Base-by-base conservation (phyloP, 768 basidiomycete species). In the Suillus discolor region DNA sequence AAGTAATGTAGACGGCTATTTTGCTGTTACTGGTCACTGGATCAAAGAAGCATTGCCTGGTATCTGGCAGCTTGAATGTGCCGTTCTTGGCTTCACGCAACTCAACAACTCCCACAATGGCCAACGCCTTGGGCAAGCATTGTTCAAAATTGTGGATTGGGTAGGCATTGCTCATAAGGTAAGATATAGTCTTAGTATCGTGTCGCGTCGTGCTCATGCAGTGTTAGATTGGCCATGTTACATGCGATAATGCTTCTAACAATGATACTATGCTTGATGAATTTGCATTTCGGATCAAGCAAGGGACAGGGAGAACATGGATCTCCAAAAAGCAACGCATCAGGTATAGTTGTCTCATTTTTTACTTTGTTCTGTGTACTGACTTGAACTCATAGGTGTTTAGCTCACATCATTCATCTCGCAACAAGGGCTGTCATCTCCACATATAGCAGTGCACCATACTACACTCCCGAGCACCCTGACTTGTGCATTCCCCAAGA, bases 51-150 rank as follows among this genome's bases (percentile, higher is more conserved):
- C 23, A 62, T 66, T 64, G 36, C 54, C 18, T 44, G 64, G 6
- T 0, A 18, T 63, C 13, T 82, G 78, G 79, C 63, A 64, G n/a
- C 69, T 79, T 13, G 53, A 79, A 23, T 65, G 42, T 8, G 73
- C 77, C 0, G 69, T 84, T 2, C 53, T 82, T 1, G 78, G 77
- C 0, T 83, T 82, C 36, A 71, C 73, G 2, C 72, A 66, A 18
- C 65, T 84, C 54, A 83, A 83, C 66, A 74, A 71, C 13, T 64
- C 77, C 1, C 82, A 84, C 61, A 73, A 76, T 62, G 81, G 81
- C 0, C 25, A 62, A 23, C 71, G 70, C 0, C 73, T 81, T 1
- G 77, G 79, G 2, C 76, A 76, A 62, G 79, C 79, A 0, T 67
- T 83, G 5, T 82, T n/a, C n/a, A n/a, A n/a, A n/a, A n/a, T n/a